Evolutionary conservation across 2,329 filamentous ascomycete genomes (phyloP).

Genomic region (Akanthomyces muscarius): DNA sequence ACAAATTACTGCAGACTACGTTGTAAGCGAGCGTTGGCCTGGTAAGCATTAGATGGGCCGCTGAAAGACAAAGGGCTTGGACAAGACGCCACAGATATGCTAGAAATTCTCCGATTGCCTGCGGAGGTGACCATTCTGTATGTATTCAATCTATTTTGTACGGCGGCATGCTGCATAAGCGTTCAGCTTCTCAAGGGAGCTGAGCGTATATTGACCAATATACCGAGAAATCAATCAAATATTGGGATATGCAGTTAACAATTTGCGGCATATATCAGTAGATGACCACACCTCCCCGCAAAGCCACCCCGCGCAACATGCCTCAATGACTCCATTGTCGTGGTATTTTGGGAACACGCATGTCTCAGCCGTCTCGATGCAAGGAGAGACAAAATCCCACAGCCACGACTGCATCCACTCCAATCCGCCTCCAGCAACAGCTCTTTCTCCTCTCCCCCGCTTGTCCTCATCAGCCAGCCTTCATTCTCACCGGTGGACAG

Average conservation of each 20-base stretch:
- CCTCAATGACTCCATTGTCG: not conserved
- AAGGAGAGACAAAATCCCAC: not conserved
- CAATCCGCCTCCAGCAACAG: not conserved
- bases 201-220: not conserved
- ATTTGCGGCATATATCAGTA: not conserved
- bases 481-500: not conserved
- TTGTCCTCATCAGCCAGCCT: not conserved
- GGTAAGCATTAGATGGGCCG: not conserved
- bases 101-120: not conserved
- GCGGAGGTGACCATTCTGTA: not conserved
- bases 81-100: not conserved
- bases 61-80: not conserved
- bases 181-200: not conserved
- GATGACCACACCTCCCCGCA: not conserved
- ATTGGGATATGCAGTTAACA: not conserved
- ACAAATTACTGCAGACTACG: not conserved
- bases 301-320: not conserved
- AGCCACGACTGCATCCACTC: not conserved
- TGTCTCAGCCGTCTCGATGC: slow-evolving; percentile 1
- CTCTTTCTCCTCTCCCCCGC: not conserved
- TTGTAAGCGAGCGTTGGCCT: not conserved
- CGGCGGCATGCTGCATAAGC: not conserved
- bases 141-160: not conserved
- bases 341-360: not conserved
- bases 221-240: not conserved